Percentiles rank a stretch among this genome's conserved stretches.
These are phyloP conservation scores for Apiotrichum mycotoxinovorans DNA, from an alignment of 1,284 basidiomycete genomes.

Conservation along the genomic window DNA sequence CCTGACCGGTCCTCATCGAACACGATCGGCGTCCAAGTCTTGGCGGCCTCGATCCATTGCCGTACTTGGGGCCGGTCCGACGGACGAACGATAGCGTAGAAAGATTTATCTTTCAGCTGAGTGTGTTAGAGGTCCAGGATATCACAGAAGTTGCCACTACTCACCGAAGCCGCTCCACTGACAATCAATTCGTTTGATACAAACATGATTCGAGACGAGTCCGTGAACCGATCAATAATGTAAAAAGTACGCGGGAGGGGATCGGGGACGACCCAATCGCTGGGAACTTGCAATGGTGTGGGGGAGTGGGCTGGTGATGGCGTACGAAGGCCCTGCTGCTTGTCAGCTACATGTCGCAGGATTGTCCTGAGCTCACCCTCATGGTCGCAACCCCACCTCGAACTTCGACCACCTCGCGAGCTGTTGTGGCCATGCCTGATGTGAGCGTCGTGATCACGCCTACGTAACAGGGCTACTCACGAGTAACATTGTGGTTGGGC, in stretches of 20 bases:
- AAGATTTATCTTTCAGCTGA: slow-evolving; percentile 31
- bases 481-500: slow-evolving; percentile 12
- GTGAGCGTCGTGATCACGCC: not conserved
- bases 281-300: not conserved
- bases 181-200: slow-evolving; percentile 40
- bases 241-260: slow-evolving; percentile 35
- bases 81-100: slow-evolving; percentile 38
- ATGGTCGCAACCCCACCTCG: slow-evolving; percentile 1
- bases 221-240: slow-evolving; percentile 42
- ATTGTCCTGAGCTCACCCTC: not conserved
- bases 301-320: not conserved
- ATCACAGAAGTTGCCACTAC: slow-evolving; percentile 4
- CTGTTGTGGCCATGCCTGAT: slow-evolving; percentile 29
- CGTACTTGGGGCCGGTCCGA: slow-evolving; percentile 33
- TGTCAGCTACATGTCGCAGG: not conserved
- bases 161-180: slow-evolving; percentile 12
- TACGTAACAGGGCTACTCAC: not conserved
- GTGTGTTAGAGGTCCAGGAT: not conserved
- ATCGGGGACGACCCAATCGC: slow-evolving; percentile 6
- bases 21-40: slow-evolving; percentile 35
- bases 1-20: slow-evolving; percentile 29
- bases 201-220: slow-evolving; percentile 35
- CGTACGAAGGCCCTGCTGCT: not conserved
- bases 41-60: slow-evolving; percentile 36
- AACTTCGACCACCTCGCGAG: slow-evolving; percentile 40